Evolutionary conservation across 768 basidiomycete species (phyloP).

Genomic region (Tulasnella sp.): DNA sequence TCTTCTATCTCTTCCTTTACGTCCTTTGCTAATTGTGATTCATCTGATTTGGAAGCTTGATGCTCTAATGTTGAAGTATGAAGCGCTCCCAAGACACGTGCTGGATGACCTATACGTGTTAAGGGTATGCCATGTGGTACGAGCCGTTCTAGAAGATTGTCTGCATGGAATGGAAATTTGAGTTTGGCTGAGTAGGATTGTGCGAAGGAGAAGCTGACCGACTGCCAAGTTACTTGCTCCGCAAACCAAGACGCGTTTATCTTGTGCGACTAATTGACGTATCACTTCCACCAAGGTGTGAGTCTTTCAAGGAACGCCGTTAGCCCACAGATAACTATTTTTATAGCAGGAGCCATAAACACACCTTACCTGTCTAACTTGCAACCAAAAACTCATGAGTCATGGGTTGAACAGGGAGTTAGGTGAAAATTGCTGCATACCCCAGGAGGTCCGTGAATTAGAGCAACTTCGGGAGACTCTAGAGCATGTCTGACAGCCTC

Average conservation of each 20-base stretch:
- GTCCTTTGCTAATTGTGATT: slow-evolving; percentile 77
- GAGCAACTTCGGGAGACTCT: slow-evolving; percentile 66
- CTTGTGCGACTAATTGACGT: slow-evolving; percentile 45
- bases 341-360: background rate
- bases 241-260: slow-evolving; percentile 62
- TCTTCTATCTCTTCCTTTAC: slow-evolving; percentile 75
- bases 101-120: slow-evolving; percentile 92
- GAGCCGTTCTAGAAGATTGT: slow-evolving; percentile 86
- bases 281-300: slow-evolving; percentile 91
- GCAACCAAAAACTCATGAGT: no score
- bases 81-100: slow-evolving; percentile 60
- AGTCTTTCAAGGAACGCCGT: slow-evolving; percentile 42
- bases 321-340: background rate
- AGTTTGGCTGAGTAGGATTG: background rate
- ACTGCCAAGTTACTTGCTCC: slow-evolving; percentile 91
- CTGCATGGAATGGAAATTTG: slow-evolving; percentile 23
- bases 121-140: slow-evolving; percentile 29
- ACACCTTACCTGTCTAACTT: slow-evolving; percentile 64
- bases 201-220: slow-evolving; percentile 16
- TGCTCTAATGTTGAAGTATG: slow-evolving; percentile 45
- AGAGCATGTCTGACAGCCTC: slow-evolving; percentile 75
- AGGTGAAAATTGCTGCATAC: no score
- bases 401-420: slow-evolving; percentile 20
- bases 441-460: slow-evolving; percentile 97
- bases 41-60: slow-evolving; percentile 56